Percentiles rank a stretch among this genome's conserved stretches.
Evolutionary conservation across 176 grass and related monocot species (phyloP).

Genomic region (Lolium rigidum): DNA sequence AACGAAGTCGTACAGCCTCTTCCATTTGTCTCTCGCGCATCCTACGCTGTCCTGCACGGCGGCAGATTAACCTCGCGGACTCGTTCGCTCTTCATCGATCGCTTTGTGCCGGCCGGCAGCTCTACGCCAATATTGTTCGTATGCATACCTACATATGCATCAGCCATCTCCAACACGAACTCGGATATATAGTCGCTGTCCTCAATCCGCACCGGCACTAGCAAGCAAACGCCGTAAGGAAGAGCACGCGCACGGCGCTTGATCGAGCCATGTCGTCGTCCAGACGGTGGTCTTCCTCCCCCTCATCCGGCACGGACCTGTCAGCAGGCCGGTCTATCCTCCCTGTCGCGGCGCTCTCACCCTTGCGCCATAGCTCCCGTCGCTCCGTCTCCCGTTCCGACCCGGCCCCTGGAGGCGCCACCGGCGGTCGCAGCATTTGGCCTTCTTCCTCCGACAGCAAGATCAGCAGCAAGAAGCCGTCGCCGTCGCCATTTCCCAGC

Average conservation of each 20-base stretch:
- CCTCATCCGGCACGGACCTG: slow-evolving; percentile 37
- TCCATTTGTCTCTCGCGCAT: slow-evolving; percentile 48
- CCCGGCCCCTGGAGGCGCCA: background rate
- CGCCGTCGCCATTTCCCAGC: slow-evolving; percentile 21
- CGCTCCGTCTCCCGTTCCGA: slow-evolving; percentile 36
- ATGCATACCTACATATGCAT: slow-evolving; percentile 10
- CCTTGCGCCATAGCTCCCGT: slow-evolving; percentile 22
- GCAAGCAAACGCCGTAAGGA: background rate
- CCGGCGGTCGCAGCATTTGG: slow-evolving; percentile 35
- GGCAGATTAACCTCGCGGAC: background rate
- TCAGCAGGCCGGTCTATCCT: background rate
- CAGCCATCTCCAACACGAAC: background rate
- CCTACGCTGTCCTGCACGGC: slow-evolving; percentile 35
- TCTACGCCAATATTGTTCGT: slow-evolving; percentile 9
- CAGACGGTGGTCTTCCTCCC: slow-evolving; percentile 47
- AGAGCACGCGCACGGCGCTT: background rate
- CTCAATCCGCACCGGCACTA: background rate
- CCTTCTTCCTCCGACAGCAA: slow-evolving; percentile 32
- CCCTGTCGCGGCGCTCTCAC: slow-evolving; percentile 29
- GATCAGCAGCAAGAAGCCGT: slow-evolving; percentile 28
- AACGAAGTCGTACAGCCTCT: background rate
- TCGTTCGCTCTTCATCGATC: slow-evolving; percentile 19
- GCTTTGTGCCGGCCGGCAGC: slow-evolving; percentile 16
- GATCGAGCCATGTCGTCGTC: slow-evolving; percentile 44
- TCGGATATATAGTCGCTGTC: background rate